A percentile compares a stretch with the other conserved stretches of the same genome.
Evolutionary conservation across 2,329 filamentous ascomycete genomes (phyloP).

Genomic region (Didymella exigua): DNA sequence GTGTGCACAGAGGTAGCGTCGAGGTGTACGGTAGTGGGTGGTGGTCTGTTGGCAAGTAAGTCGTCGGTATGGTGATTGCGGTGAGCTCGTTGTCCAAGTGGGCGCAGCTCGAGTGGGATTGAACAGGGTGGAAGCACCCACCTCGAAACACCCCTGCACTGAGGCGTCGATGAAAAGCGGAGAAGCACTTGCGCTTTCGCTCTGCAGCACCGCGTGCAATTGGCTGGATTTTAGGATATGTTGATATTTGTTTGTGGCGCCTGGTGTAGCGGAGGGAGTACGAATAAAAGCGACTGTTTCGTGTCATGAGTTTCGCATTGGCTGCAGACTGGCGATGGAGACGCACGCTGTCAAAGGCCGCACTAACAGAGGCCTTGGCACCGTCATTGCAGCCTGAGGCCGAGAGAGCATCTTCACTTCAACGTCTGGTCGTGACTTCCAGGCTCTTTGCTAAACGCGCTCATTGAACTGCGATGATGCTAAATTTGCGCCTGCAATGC

Average conservation of each 20-base stretch:
- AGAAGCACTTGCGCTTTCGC: conserved; percentile 23
- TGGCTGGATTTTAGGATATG: conserved; percentile 3
- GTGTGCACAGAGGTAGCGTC: conserved; percentile 9
- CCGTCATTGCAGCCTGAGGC: conserved; percentile 5
- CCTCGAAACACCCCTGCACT: conserved; percentile 30
- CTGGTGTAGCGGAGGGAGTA: conserved; percentile 12
- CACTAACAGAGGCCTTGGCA: conserved; percentile 1
- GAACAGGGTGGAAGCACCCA: conserved; percentile 33
- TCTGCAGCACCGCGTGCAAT: conserved; percentile 12
- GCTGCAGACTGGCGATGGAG: conserved; percentile 4
- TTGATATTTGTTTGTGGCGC: conserved; percentile 3
- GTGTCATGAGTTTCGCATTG: conserved; percentile 26
- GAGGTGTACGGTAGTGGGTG: background rate
- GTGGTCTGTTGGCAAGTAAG: background rate
- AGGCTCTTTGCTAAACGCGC: background rate
- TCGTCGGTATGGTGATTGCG: background rate
- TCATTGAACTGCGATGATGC: background rate
- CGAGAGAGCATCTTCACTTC: background rate
- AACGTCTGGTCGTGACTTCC: background rate
- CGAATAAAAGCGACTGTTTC: conserved; percentile 29
- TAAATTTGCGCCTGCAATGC: conserved; percentile 17
- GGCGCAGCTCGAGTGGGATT: conserved; percentile 31
- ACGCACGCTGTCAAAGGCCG: conserved; percentile 11
- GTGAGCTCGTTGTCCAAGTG: conserved; percentile 10
- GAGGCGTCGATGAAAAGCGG: conserved; percentile 37